phyloP scores from a whole-genome alignment of 2,329 filamentous ascomycete species.

The Didymella segeticola region DNA sequence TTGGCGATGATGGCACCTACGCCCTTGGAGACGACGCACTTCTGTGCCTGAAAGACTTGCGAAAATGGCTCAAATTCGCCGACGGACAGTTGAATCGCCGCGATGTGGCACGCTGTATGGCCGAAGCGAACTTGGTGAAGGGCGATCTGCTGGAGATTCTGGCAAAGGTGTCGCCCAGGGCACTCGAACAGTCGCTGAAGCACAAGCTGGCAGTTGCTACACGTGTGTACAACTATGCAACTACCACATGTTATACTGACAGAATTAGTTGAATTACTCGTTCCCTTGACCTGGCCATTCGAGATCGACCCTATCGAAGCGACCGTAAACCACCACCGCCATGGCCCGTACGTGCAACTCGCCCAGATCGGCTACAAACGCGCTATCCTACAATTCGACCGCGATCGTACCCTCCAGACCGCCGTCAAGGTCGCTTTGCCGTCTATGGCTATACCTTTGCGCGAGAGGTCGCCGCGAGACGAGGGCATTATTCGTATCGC shows the following conservation, averaged over 20 bases:
- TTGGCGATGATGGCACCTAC: constrained; percentile 82
- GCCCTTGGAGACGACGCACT: constrained; percentile 91
- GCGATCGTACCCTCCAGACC: constrained; percentile 77
- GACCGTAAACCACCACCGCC: constrained; percentile 91
- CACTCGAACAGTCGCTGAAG: constrained; percentile 75
- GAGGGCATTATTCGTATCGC: constrained; percentile 92
- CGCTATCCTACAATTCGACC: constrained; percentile 82
- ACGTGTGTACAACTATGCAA: constrained; percentile 46
- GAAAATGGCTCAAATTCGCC: constrained; percentile 93
- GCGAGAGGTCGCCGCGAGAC: constrained; percentile 79
- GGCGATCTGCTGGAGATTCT: constrained; percentile 91
- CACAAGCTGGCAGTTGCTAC: constrained; percentile 82
- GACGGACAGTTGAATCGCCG: constrained; percentile 92
- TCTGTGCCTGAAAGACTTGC: constrained; percentile 89
- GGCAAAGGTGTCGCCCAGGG: constrained; percentile 73
- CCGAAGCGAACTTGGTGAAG: constrained; percentile 89
- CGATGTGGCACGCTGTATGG: constrained; percentile 91
- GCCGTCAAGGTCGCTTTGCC: constrained; percentile 83
- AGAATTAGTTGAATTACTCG: constrained; percentile 76
- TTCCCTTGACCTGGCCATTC: constrained; percentile 92
- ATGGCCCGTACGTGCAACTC: constrained; percentile 86
- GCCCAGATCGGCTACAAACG: constrained; percentile 91
- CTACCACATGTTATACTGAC: constrained; percentile 23
- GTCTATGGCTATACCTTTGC: constrained; percentile 78
- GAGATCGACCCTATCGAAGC: constrained; percentile 79